Base-by-base conservation (phyloP, 371 early-diverging fungal species). In the Mortierella sp. region DNA sequence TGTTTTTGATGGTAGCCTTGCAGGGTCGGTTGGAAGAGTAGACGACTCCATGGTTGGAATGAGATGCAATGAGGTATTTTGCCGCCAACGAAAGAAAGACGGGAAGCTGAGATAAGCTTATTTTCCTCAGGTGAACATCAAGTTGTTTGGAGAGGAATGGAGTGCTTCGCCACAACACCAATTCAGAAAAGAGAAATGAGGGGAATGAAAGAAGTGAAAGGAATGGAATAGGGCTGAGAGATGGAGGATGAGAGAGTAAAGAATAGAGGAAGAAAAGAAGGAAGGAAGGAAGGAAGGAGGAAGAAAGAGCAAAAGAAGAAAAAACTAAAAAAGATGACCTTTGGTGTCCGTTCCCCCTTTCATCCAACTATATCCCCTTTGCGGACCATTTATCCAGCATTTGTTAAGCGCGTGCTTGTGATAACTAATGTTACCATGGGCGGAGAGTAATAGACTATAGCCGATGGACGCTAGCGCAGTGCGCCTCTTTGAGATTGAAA, bases 361-460 rank as follows among this genome's bases (percentile, higher is more conserved):
- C 51, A 3, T 51, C 51, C 51, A 8, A 51, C 6, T 1, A 6
- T 6, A 18, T 22, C 11, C 55, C 55, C 43, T 43, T 43, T 43
- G 43, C 43, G 43, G 16, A 55, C 30, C 4, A 30, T 30, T 30
- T 30, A 4, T 30, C 30, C 30, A 55, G 24, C 14, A 16, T 6
- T 26, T 55, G 28, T 26, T 14, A 55, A 55, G 55, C 55, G 55
- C 55, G 55, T 55, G 55, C 55, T 55, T 55, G 28, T 26, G 55
- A 55, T 55, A 55, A 55, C 55, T 55, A 55, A 55, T 26, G 55
- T 55, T 10, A 28, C 55, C 55, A 28, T 10, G 55, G 3, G 22
- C 11, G 8, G 22, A 26, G 55, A 55, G 55, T 55, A 55, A 55
- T 55, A 26, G 10, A 28, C 2, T 16, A 18, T 9, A 55, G 24